phyloP scores from a whole-genome alignment of 768 basidiomycete species.

The Steccherinum ochraceum region DNA sequence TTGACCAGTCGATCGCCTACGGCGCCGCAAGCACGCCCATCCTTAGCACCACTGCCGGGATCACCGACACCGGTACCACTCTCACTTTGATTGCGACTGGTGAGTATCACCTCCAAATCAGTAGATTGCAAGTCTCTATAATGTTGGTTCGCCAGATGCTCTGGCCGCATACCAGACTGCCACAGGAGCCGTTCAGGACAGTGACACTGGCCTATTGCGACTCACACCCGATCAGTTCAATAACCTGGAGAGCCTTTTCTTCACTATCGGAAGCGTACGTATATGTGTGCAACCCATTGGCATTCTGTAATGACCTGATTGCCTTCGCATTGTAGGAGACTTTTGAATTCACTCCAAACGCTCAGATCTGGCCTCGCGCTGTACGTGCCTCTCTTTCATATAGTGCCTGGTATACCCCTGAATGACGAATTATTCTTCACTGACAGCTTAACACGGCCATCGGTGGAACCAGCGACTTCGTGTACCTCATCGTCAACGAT shows the following conservation, averaged over 20 bases:
- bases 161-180: constrained; percentile 17
- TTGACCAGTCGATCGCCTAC: constrained; percentile 9
- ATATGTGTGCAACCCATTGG: not conserved
- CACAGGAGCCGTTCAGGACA: constrained; percentile 11
- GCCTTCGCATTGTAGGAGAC: constrained; percentile 14
- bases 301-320: not conserved
- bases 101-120: constrained; percentile 1
- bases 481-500: constrained; percentile 9
- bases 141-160: constrained; percentile 10
- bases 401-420: not conserved
- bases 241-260: constrained; percentile 17
- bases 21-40: constrained; percentile 16
- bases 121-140: not conserved
- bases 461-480: not conserved
- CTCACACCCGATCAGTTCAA: constrained; percentile 15
- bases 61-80: constrained; percentile 28
- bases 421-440: not conserved
- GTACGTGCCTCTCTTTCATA: constrained; percentile 10
- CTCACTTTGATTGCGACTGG: constrained; percentile 22
- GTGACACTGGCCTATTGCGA: constrained; percentile 12
- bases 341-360: constrained; percentile 31
- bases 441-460: constrained; percentile 5
- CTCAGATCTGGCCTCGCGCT: constrained; percentile 22
- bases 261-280: constrained; percentile 13
- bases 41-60: constrained; percentile 14